Evolutionary conservation across 371 early-diverging fungal species (phyloP), one percentile per base, ranked within the genome.

Genomic region (Globomyces sp.): DNA sequence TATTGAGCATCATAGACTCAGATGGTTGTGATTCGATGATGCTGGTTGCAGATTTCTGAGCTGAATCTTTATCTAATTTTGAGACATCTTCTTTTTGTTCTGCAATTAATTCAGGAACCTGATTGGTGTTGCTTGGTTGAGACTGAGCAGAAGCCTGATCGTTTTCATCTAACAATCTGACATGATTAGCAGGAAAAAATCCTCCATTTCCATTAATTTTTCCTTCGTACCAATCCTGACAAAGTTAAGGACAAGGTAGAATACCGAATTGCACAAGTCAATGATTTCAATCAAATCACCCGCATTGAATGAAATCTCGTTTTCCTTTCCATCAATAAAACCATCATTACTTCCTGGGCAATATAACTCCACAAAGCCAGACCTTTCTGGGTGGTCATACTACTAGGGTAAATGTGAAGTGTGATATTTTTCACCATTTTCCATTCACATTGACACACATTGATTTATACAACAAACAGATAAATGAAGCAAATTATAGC

Each of bases 131-230:
- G 24, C 24, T 24, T 24, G 24, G 24, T 24, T 24, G 24, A 24
- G 24, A 24, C 24, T 24, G 24, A 24, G 24, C 24, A 24, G 24
- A 24, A 46, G 46, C 45, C 63, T 63, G 42, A 39, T 34, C 39
- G n/a, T 63, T 50, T 4, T 63, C 37, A 39, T 48, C 52, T 43
- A 78, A 49, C 6, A 75, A 49, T 49, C 58, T 50, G 39, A 83
- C 77, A 11, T 79, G 59, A 63, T 81, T 80, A 6, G 83, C 83
- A 13, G 83, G 83, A 55, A 83, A 83, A 64, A 70, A 83, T 39
- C 81, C 81, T 36, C 47, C 52, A 2, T 48, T 39, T 50, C 67
- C 63, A 57, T 46, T 46, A 47, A 75, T 5, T n/a, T 47, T 57
- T 6, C 80, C 83, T 58, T 79, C 77, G 66, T 69, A 83, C 83